A percentile compares a stretch with the other conserved stretches of the same genome.
Evolutionary conservation across 495 filamentous ascomycete genomes (phyloP).

Genomic region (Daldinia grandis): DNA sequence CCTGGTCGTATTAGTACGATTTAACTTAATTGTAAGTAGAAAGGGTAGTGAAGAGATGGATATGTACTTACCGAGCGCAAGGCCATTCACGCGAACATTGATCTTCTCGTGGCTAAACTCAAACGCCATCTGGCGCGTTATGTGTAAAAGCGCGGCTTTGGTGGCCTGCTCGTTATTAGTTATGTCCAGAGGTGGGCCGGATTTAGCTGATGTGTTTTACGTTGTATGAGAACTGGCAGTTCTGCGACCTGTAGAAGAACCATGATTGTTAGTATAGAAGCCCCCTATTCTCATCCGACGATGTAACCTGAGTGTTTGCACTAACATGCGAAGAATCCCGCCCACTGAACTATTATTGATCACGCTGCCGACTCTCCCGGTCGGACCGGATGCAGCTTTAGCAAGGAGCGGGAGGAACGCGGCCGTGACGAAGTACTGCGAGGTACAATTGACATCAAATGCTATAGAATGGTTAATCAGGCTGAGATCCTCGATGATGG

Average conservation of each 20-base stretch:
- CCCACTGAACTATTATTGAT: constrained; percentile 65
- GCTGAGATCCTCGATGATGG: constrained; percentile 28
- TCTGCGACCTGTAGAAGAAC: constrained; percentile 62
- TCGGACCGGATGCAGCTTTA: constrained; percentile 54
- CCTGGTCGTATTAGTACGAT: constrained; percentile 11
- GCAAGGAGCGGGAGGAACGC: constrained; percentile 56
- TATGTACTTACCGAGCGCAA: constrained; percentile 68
- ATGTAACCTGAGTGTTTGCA: not conserved
- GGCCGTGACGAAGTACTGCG: constrained; percentile 63
- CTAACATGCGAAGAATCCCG: constrained; percentile 53
- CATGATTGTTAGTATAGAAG: not conserved
- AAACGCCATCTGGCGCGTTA: constrained; percentile 63
- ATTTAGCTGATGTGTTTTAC: constrained; percentile 2
- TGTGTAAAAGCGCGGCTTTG: constrained; percentile 78
- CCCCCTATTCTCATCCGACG: not conserved
- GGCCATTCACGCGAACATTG: constrained; percentile 73
- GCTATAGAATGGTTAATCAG: constrained; percentile 55
- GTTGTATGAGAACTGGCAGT: constrained; percentile 77
- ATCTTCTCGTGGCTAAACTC: constrained; percentile 51
- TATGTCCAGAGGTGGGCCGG: not conserved
- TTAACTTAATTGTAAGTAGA: not conserved
- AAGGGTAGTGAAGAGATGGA: not conserved
- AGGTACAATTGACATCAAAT: constrained; percentile 80
- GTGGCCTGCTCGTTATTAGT: constrained; percentile 49
- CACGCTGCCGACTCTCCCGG: constrained; percentile 63